Percentiles rank a stretch among this genome's conserved stretches.
phyloP scores from a whole-genome alignment of 768 basidiomycete species.

The Collybiopsis luxurians region DNA sequence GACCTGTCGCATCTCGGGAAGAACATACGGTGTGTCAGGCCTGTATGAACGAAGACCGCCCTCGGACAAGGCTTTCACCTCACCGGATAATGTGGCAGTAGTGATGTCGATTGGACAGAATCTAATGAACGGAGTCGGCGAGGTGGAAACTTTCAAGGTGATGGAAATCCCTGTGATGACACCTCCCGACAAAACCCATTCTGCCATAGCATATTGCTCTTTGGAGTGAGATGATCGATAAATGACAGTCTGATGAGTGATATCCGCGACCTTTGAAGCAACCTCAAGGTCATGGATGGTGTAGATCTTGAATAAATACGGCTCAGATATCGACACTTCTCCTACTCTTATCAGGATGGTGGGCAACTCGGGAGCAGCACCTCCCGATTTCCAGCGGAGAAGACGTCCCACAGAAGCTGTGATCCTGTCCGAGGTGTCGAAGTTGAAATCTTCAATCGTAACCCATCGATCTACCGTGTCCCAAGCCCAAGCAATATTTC shows the following conservation, averaged over 20 bases:
- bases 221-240: slow-evolving; percentile 30
- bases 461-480: slow-evolving; percentile 34
- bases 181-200: slow-evolving; percentile 36
- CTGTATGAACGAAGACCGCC: slow-evolving; percentile 35
- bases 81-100: slow-evolving; percentile 33
- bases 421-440: slow-evolving; percentile 28
- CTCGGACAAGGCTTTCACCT: slow-evolving; percentile 30
- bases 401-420: slow-evolving; percentile 27
- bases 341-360: slow-evolving; percentile 37
- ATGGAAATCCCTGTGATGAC: slow-evolving; percentile 34
- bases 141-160: slow-evolving; percentile 34
- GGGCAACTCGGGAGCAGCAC: slow-evolving; percentile 27
- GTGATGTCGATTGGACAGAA: slow-evolving; percentile 35
- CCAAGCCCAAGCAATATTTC: slow-evolving; percentile 27
- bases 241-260: slow-evolving; percentile 32
- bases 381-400: slow-evolving; percentile 34
- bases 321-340: slow-evolving; percentile 26
- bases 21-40: slow-evolving; percentile 27
- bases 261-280: slow-evolving; percentile 27
- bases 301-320: slow-evolving; percentile 37
- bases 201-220: slow-evolving; percentile 35
- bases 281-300: slow-evolving; percentile 32
- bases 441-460: slow-evolving; percentile 31
- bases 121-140: slow-evolving; percentile 29
- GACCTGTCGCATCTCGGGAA: slow-evolving; percentile 30